Evolutionary conservation across 257 asterid species (phyloP).

Genomic region (Apocynum venetum): DNA sequence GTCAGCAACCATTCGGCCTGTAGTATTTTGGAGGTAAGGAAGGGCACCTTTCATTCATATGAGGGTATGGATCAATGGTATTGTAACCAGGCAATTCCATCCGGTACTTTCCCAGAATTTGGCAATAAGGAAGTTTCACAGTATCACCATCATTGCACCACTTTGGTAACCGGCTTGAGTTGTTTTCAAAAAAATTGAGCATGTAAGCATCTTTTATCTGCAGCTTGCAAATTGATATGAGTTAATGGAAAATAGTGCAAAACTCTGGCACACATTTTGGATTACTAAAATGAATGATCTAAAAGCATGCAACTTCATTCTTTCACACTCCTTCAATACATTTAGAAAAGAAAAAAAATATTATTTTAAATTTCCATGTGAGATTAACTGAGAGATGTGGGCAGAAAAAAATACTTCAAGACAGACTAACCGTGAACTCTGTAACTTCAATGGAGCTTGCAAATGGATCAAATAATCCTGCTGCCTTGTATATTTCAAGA

Average conservation of each 20-base stretch:
- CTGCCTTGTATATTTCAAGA: slow-evolving; percentile 81
- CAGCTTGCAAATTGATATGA: slow-evolving; percentile 12
- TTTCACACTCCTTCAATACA: not conserved
- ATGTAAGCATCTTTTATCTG: slow-evolving; percentile 93
- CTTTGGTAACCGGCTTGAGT: slow-evolving; percentile 69
- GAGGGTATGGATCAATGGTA: slow-evolving; percentile 61
- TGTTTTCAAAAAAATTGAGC: slow-evolving; percentile 64
- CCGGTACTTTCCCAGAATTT: slow-evolving; percentile 66
- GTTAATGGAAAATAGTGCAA: not conserved
- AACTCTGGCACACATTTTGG: not conserved
- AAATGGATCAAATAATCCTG: slow-evolving; percentile 77
- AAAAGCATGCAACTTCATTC: not conserved
- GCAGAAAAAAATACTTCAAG: not conserved
- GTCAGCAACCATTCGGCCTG: slow-evolving; percentile 75
- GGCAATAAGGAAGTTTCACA: slow-evolving; percentile 80
- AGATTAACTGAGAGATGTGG: not conserved
- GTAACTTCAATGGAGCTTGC: slow-evolving; percentile 75
- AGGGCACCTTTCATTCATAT: slow-evolving; percentile 90
- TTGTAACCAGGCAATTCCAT: slow-evolving; percentile 87
- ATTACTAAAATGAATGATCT: not conserved
- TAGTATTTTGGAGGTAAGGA: slow-evolving; percentile 65
- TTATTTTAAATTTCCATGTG: not conserved
- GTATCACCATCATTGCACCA: slow-evolving; percentile 92
- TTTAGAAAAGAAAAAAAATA: not conserved
- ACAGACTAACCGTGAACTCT: slow-evolving; percentile 80